Percentiles rank a stretch among this genome's conserved stretches.
Conservation (phyloP, 2,329 filamentous ascomycete genomes). For the Penicillium sp. region DNA sequence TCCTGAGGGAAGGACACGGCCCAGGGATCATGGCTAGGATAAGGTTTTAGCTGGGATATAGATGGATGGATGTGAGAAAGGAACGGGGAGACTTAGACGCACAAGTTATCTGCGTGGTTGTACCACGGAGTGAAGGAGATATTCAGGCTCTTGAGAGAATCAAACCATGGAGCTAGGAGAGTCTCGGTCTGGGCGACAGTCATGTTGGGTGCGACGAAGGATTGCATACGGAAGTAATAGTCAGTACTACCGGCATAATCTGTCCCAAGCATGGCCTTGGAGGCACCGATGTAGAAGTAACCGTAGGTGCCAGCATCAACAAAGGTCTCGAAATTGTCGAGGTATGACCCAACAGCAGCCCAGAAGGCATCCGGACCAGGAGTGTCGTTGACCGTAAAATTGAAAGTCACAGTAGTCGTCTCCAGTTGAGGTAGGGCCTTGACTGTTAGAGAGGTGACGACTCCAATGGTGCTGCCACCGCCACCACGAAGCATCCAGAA, state of each 20-base stretch:
- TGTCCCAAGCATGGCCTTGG: slow-evolving; percentile 11
- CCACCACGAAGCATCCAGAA: slow-evolving; percentile 56
- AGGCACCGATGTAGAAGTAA: slow-evolving; percentile 24
- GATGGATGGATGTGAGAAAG: neutral
- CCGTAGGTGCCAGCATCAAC: slow-evolving; percentile 25
- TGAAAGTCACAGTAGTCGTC: slow-evolving; percentile 25
- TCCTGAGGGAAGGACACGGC: slow-evolving; percentile 20
- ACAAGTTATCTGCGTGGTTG: slow-evolving; percentile 25
- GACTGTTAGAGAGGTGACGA: slow-evolving; percentile 41
- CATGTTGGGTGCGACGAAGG: slow-evolving; percentile 25
- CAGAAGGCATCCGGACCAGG: slow-evolving; percentile 20
- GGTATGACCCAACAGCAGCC: slow-evolving; percentile 16
- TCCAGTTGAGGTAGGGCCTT: slow-evolving; percentile 18
- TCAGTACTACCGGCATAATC: slow-evolving; percentile 18
- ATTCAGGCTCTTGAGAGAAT: slow-evolving; percentile 17
- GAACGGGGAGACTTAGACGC: neutral
- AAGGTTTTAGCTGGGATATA: neutral
- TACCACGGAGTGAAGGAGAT: slow-evolving; percentile 21
- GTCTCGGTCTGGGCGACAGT: slow-evolving; percentile 18
- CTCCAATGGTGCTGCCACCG: slow-evolving; percentile 52
- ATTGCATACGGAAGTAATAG: slow-evolving; percentile 28
- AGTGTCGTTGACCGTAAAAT: slow-evolving; percentile 21
- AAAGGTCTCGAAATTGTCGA: slow-evolving; percentile 21
- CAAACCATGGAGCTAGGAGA: slow-evolving; percentile 22
- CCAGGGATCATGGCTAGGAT: slow-evolving; percentile 22